Percentiles rank a stretch among this genome's conserved stretches.
phyloP scores from a whole-genome alignment of 2,329 filamentous ascomycete genomes.

The Neocucurbitaria cava region DNA sequence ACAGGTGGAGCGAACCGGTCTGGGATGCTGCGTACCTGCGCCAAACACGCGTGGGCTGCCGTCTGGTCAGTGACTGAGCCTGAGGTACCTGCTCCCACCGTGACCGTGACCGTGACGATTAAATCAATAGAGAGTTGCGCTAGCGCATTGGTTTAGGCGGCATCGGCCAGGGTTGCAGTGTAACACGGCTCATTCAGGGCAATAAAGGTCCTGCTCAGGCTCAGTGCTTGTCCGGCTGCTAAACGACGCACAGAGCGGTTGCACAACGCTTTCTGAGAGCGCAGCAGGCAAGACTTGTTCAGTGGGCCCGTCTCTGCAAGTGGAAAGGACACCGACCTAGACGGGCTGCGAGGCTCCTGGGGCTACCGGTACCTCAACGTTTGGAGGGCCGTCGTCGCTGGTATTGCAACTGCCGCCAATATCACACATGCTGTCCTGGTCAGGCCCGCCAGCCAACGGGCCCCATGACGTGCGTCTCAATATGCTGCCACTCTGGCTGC shows the following conservation, averaged over 20 bases:
- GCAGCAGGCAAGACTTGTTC: background rate
- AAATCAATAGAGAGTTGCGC: conserved; percentile 23
- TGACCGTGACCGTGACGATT: conserved; percentile 16
- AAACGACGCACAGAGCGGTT: background rate
- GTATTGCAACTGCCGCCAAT: conserved; percentile 11
- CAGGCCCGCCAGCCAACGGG: background rate
- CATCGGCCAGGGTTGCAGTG: conserved; percentile 20
- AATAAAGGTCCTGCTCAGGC: background rate
- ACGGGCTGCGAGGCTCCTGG: conserved; percentile 1
- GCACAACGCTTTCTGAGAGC: background rate
- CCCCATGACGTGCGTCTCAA: background rate
- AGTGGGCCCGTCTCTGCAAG: background rate
- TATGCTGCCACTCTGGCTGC: background rate
- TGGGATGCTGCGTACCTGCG: conserved; percentile 34
- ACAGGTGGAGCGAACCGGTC: conserved; percentile 23
- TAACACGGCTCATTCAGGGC: conserved; percentile 13
- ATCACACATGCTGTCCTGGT: background rate
- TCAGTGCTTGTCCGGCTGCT: background rate
- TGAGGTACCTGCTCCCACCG: conserved; percentile 6
- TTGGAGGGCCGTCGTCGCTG: background rate
- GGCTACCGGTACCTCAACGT: too few relatives aligned
- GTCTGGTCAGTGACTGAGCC: conserved; percentile 15
- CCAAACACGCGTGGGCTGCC: conserved; percentile 8
- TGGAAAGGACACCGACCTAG: background rate
- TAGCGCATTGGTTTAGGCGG: conserved; percentile 20